A percentile compares a stretch with the other conserved stretches of the same genome.
Conservation (phyloP, 2,329 filamentous ascomycete genomes). For the Pestalotiopsis sp. region DNA sequence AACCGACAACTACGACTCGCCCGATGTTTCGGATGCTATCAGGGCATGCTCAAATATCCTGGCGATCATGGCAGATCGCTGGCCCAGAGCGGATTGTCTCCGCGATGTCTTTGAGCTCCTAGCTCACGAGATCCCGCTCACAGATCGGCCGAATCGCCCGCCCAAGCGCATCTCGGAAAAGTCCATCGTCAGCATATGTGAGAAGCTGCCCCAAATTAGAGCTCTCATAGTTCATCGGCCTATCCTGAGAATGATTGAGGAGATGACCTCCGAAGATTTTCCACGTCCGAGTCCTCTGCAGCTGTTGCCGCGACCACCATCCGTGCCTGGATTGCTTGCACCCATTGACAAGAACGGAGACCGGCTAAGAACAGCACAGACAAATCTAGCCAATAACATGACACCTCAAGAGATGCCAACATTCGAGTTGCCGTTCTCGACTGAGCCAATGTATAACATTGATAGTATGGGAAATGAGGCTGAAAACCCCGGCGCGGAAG, state of each 20-base stretch:
- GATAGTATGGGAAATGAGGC: not conserved
- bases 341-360: not conserved
- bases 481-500: not conserved
- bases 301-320: not conserved
- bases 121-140: constrained; percentile 24
- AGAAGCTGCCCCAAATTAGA: constrained; percentile 5
- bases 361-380: not conserved
- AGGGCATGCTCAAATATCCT: constrained; percentile 37
- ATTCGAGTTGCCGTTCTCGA: constrained; percentile 5
- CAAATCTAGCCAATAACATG: not conserved
- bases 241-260: constrained; percentile 22
- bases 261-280: constrained; percentile 19
- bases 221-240: constrained; percentile 20
- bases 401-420: not conserved
- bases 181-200: not conserved
- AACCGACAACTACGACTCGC: constrained; percentile 29
- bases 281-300: not conserved
- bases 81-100: constrained; percentile 36
- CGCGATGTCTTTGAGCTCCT: constrained; percentile 37
- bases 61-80: constrained; percentile 37
- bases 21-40: constrained; percentile 35
- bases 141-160: constrained; percentile 14
- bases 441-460: not conserved
- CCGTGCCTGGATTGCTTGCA: constrained; percentile 2
- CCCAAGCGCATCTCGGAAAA: constrained; percentile 12